Evolutionary conservation across 805 yeast genomes (phyloP), one percentile per base, ranked within the genome.

Genomic region (Phaffomyces opuntiae): DNA sequence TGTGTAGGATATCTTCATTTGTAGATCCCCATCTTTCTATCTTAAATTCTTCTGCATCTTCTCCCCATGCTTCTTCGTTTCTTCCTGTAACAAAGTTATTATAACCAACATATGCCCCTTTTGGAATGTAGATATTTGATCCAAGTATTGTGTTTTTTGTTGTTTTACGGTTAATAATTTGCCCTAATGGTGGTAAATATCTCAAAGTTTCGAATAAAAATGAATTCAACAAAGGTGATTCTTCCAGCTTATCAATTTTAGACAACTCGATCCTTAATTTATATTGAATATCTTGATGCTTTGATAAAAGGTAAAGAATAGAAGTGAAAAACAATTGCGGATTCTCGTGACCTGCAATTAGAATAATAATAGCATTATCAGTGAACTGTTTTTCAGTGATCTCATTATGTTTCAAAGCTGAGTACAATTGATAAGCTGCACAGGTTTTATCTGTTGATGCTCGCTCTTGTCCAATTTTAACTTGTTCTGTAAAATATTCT

Each of bases 261-360:
- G 9, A 4, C 1, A 60, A 8, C 24, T 56, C 64, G 1, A 46
- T 32, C 36, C 75, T 54, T 7, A 72, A 46, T 9, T 49, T 48
- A 1, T 42, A 31, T 48, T 75, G 80, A 8, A 66, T 45, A 1
- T 50, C 41, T 1, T 60, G 61, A 50, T 70, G 43, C 47, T 77
- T 78, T 1, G 74, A 76, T 26, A 78, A 52, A 13, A 74, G 50
- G 46, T 70, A 78, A 2, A 78, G 50, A 7, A 73, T 53, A 0
- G 80, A 73, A 1, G 74, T 67, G 49, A 78, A 52, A 11, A 78
- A 58, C 24, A 79, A 54, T 48, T 77, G 78, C 0, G 84, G 84
- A 49, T 79, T 79, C 52, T 79, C 84, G 57, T 79, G 84, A 0
- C 83, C 84, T 0, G 84, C 84, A 39, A 79, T 74, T 53, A 78